Percentiles rank a stretch among this genome's conserved stretches.
Conservation (phyloP, 1,284 basidiomycete genomes). For the Lentinula novae-zelandiae region DNA sequence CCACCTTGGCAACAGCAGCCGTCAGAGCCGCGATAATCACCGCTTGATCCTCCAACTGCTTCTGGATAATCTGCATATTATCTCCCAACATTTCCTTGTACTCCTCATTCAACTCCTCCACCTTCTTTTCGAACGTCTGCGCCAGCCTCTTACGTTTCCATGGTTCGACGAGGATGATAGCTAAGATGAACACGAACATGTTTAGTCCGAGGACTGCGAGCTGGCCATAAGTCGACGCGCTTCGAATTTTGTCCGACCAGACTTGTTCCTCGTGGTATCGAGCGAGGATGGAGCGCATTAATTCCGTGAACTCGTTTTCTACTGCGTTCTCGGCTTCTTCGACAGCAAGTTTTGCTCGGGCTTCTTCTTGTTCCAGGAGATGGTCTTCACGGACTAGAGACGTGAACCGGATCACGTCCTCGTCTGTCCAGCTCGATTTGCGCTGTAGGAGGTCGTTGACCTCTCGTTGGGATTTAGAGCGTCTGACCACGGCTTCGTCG, state of each 20-base stretch:
- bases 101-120: conserved; percentile 68
- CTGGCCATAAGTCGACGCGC: conserved; percentile 86
- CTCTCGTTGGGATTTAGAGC: conserved; percentile 81
- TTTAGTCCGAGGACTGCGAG: conserved; percentile 83
- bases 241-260: conserved; percentile 96
- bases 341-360: conserved; percentile 60
- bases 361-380: conserved; percentile 73
- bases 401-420: conserved; percentile 82
- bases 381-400: conserved; percentile 86
- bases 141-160: conserved; percentile 87
- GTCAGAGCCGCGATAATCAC: conserved; percentile 8
- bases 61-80: conserved; percentile 45
- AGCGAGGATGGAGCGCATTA: conserved; percentile 83
- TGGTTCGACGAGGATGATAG: conserved; percentile 87
- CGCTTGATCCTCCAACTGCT: conserved; percentile 50
- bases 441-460: conserved; percentile 90
- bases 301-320: conserved; percentile 79
- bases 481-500: conserved; percentile 68
- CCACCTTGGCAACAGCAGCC: conserved; percentile 7
- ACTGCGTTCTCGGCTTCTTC: conserved; percentile 71
- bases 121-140: conserved; percentile 82
- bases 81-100: conserved; percentile 43
- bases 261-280: conserved; percentile 96
- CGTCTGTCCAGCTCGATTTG: conserved; percentile 83
- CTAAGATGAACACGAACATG: conserved; percentile 82